Evolutionary conservation across 768 basidiomycete genomes (phyloP).

Genomic region (Cystobasidium tubakii): DNA sequence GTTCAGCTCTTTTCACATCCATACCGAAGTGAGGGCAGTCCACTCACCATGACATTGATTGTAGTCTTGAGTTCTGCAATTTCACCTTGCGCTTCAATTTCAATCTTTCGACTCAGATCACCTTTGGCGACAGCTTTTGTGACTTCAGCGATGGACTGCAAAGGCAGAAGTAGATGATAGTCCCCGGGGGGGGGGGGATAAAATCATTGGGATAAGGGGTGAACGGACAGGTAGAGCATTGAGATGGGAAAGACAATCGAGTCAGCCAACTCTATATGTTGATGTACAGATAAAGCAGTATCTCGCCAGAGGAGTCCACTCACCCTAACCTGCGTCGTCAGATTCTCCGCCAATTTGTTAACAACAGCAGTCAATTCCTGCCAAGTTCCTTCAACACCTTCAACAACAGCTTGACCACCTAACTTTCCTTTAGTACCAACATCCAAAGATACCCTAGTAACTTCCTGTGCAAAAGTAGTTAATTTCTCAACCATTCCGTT

Average conservation of each 20-base stretch:
- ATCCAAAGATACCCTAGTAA: conserved; percentile 52
- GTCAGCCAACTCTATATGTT: no score
- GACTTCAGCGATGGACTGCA: conserved; percentile 44
- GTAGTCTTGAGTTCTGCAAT: conserved; percentile 54
- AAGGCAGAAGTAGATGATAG: not conserved
- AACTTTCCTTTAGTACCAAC: conserved; percentile 54
- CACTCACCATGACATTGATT: conserved; percentile 54
- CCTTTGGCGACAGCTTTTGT: conserved; percentile 50
- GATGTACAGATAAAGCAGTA: no score
- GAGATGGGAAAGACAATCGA: no score
- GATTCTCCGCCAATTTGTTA: conserved; percentile 52
- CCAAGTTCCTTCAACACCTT: conserved; percentile 53
- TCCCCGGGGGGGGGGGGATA: not conserved
- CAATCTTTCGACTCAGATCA: conserved; percentile 53
- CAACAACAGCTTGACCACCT: conserved; percentile 51
- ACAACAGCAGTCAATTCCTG: conserved; percentile 66
- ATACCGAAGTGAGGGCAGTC: not conserved
- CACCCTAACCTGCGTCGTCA: conserved; percentile 52
- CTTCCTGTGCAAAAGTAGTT: conserved; percentile 71
- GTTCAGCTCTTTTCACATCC: no score
- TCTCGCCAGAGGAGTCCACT: not conserved
- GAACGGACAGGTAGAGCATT: no score
- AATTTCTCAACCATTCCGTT: conserved; percentile 65
- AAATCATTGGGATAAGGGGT: no score
- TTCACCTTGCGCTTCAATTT: conserved; percentile 54